Conservation (phyloP, 2,329 filamentous ascomycete genomes). For the Alternaria incomplexa region DNA sequence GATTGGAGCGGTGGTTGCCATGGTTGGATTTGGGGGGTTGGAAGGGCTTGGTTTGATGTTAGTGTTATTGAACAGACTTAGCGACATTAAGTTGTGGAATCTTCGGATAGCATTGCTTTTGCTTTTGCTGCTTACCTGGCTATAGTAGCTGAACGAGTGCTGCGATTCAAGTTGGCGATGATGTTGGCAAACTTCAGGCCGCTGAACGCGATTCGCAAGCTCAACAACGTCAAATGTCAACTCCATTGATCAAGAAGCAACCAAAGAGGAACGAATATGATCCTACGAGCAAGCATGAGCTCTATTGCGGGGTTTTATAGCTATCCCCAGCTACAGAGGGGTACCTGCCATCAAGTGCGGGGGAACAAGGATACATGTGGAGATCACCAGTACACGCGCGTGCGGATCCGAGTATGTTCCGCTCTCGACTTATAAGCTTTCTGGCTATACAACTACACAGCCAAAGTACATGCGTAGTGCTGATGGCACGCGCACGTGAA, state of each 20-base stretch:
- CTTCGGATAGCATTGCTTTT: neutral
- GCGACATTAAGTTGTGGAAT: accelerated
- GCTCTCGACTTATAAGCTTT: neutral
- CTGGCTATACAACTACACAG: neutral
- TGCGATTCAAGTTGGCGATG: neutral
- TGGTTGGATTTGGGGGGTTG: neutral
- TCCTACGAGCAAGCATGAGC: neutral
- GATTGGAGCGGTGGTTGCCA: neutral
- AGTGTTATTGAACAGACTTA: neutral
- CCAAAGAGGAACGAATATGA: neutral
- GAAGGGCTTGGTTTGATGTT: neutral
- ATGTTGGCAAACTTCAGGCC: neutral
- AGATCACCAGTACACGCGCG: constrained; percentile 12
- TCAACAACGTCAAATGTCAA: neutral
- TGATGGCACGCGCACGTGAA: neutral
- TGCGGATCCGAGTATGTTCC: constrained; percentile 34
- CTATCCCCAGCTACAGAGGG: constrained; percentile 17
- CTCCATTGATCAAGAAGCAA: neutral
- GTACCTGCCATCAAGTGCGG: constrained; percentile 29
- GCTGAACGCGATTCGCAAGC: neutral
- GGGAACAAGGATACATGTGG: constrained; percentile 36
- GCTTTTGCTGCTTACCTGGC: neutral
- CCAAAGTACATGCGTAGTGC: neutral
- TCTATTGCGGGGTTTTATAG: constrained; percentile 35
- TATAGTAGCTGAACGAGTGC: neutral